A percentile compares a stretch with the other conserved stretches of the same genome.
phyloP scores from a whole-genome alignment of 2,329 filamentous ascomycete genomes.

The Verticillium albo-atrum region DNA sequence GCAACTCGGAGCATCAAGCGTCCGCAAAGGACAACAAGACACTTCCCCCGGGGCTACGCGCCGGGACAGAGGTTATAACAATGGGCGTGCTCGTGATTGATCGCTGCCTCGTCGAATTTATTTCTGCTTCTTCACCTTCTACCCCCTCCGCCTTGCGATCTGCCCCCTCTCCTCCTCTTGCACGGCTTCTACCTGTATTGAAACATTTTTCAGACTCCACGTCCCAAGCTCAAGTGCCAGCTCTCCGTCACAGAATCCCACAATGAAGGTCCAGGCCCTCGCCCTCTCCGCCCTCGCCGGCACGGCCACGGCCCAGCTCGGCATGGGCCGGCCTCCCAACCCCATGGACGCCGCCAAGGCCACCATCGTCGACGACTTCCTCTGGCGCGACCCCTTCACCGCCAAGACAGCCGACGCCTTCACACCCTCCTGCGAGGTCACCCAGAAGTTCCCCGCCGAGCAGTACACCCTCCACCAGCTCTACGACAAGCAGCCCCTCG shows the following conservation, averaged over 20 bases:
- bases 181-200: too few relatives aligned
- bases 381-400: constrained; percentile 36
- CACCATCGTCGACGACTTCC: constrained; percentile 31
- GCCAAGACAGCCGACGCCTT: constrained; percentile 19
- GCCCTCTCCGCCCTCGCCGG: constrained; percentile 6
- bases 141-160: too few relatives aligned
- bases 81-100: not conserved
- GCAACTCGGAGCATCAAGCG: constrained; percentile 19
- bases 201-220: not conserved
- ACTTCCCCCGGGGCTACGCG: constrained; percentile 1
- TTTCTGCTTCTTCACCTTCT: not conserved
- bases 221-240: not conserved
- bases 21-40: constrained; percentile 27
- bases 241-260: not conserved
- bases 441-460: constrained; percentile 27
- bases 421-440: constrained; percentile 27
- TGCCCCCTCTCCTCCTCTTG: not conserved
- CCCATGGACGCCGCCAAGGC: constrained; percentile 22
- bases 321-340: constrained; percentile 15
- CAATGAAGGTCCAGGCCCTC: constrained; percentile 1
- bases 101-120: not conserved
- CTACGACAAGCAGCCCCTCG: constrained; percentile 27
- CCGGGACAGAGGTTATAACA: not conserved
- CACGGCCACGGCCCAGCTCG: constrained; percentile 20
- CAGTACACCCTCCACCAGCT: constrained; percentile 42